Percentiles rank a stretch among this genome's conserved stretches.
Conservation (phyloP, 345 rosid species). For the Diplotaxis tenuifolia region DNA sequence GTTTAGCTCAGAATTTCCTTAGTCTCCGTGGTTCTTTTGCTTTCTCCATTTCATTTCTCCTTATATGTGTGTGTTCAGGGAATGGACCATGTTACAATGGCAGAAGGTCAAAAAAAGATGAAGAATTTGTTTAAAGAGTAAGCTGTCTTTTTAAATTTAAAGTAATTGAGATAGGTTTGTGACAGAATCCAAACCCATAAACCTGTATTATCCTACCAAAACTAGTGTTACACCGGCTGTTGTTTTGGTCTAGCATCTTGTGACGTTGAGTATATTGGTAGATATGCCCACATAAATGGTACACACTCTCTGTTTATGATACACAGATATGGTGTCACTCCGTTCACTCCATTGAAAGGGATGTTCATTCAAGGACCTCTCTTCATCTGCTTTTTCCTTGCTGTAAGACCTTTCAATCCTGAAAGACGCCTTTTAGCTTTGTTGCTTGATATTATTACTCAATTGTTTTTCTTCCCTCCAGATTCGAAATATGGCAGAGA, state of each 20-base stretch:
- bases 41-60: no score
- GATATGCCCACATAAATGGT: conserved; percentile 3
- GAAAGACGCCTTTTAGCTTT: background rate
- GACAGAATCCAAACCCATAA: background rate
- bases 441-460: conserved; percentile 11
- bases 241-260: no score
- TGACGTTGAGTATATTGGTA: no score
- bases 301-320: conserved; percentile 12
- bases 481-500: conserved; percentile 84
- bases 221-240: no score
- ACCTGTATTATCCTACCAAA: no score
- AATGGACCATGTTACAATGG: conserved; percentile 46
- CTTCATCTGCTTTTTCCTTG: conserved; percentile 72
- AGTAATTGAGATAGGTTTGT: conserved; percentile 1
- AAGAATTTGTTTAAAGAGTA: conserved; percentile 68
- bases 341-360: conserved; percentile 82
- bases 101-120: conserved; percentile 64
- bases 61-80: conserved; percentile 42
- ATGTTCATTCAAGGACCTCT: conserved; percentile 73
- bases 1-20: background rate
- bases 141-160: conserved; percentile 12
- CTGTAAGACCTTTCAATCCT: conserved; percentile 51
- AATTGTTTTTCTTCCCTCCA: conserved; percentile 26
- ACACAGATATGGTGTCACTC: conserved; percentile 74
- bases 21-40: no score